phyloP scores from a whole-genome alignment of 2,329 filamentous ascomycete genomes.

The Claviceps humidiphila region DNA sequence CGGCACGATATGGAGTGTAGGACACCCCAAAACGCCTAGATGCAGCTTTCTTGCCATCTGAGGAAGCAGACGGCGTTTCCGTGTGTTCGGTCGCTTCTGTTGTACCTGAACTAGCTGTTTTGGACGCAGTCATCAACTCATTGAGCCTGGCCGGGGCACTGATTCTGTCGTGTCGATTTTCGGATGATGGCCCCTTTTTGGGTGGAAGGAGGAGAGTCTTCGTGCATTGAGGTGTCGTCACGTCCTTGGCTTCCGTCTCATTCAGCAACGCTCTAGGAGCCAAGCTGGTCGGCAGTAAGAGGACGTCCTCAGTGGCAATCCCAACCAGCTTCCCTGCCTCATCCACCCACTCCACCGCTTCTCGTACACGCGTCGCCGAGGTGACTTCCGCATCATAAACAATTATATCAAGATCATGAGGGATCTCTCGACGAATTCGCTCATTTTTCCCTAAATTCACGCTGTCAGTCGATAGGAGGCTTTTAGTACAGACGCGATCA shows the following conservation, averaged over 20 bases:
- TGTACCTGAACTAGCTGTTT: background rate
- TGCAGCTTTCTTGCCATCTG: slow-evolving; percentile 1
- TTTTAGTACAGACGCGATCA: background rate
- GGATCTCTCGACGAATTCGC: background rate
- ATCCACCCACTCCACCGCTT: slow-evolving; percentile 48
- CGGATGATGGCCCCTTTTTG: background rate
- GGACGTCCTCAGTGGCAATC: slow-evolving; percentile 26
- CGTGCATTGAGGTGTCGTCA: slow-evolving; percentile 2
- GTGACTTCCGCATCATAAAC: slow-evolving; percentile 24
- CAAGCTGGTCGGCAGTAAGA: slow-evolving; percentile 8
- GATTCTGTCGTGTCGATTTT: background rate
- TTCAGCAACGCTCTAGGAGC: background rate
- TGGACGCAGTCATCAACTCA: background rate
- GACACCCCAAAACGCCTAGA: slow-evolving; percentile 27
- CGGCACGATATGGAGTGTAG: slow-evolving; percentile 35
- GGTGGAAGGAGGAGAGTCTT: slow-evolving; percentile 1
- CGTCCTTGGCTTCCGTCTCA: background rate
- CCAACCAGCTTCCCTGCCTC: slow-evolving; percentile 38
- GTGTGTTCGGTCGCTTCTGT: background rate
- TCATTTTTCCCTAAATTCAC: background rate
- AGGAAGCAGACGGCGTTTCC: background rate
- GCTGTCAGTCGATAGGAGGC: background rate
- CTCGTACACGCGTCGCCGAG: slow-evolving; percentile 27
- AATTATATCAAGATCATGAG: slow-evolving; percentile 14
- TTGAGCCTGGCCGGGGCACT: background rate